These are phyloP conservation scores for Aspergillus fijiensis DNA, from an alignment of 2,329 filamentous ascomycete species.

Conservation along the genomic window DNA sequence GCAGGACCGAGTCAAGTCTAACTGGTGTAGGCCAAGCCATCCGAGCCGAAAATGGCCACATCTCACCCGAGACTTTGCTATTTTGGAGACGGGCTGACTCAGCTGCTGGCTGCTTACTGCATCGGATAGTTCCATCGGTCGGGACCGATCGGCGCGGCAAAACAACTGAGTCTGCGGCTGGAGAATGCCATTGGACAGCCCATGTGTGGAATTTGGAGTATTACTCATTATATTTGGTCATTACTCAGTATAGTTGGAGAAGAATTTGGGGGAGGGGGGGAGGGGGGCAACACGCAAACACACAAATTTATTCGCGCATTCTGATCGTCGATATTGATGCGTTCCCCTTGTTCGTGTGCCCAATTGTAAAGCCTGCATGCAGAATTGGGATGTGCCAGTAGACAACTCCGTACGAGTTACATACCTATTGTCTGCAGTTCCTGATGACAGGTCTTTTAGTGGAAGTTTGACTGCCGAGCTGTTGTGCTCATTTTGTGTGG, in stretches of 20 bases:
- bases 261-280: background rate
- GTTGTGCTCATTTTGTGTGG: background rate
- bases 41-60: background rate
- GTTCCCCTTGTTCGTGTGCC: background rate
- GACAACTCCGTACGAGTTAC: background rate
- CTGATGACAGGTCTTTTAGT: too few relatives aligned
- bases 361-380: background rate
- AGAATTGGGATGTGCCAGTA: too few relatives aligned
- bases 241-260: slow-evolving; percentile 5
- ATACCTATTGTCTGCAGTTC: background rate
- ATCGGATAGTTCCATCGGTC: slow-evolving; percentile 23
- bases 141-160: slow-evolving; percentile 22
- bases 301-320: slow-evolving; percentile 14
- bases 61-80: background rate
- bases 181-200: slow-evolving; percentile 9
- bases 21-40: too few relatives aligned
- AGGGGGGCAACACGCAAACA: background rate
- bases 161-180: background rate
- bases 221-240: too few relatives aligned
- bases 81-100: background rate
- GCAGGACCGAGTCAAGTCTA: too few relatives aligned
- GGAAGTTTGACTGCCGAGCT: too few relatives aligned
- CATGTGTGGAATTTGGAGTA: slow-evolving; percentile 8
- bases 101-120: background rate
- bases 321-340: slow-evolving; percentile 6